Evolutionary conservation across 768 basidiomycete genomes (phyloP).

Genomic region (Trametes meyenii): DNA sequence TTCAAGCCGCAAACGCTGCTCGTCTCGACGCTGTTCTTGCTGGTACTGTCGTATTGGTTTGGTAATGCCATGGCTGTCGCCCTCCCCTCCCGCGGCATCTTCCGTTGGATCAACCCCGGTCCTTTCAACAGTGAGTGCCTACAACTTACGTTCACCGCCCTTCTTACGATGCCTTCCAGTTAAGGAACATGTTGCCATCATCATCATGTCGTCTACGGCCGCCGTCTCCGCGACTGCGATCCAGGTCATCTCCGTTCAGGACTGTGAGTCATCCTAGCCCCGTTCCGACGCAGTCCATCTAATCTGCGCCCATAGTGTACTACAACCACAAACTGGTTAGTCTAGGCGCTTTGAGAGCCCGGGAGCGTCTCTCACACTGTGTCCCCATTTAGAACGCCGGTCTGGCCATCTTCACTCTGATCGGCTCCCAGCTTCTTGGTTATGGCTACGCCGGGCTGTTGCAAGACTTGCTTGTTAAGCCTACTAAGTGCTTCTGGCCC

Average conservation of each 20-base stretch:
- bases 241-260: constrained; percentile 38
- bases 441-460: constrained; percentile 39
- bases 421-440: constrained; percentile 38
- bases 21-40: constrained; percentile 53
- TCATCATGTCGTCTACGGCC: constrained; percentile 41
- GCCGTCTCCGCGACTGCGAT: constrained; percentile 36
- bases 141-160: neutral
- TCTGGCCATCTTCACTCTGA: constrained; percentile 41
- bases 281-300: neutral
- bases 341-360: neutral
- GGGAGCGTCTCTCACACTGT: too few relatives aligned
- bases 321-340: constrained; percentile 43
- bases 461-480: constrained; percentile 54
- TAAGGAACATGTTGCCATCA: constrained; percentile 41
- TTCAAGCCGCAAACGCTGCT: constrained; percentile 52
- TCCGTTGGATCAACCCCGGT: constrained; percentile 41
- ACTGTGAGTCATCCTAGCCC: constrained; percentile 27
- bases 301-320: constrained; percentile 28
- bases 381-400: constrained; percentile 27
- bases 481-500: constrained; percentile 43
- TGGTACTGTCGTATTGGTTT: constrained; percentile 55
- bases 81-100: constrained; percentile 35
- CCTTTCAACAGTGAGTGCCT: constrained; percentile 40
- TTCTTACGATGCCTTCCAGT: constrained; percentile 21
- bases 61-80: constrained; percentile 45